Evolutionary conservation across 371 early-diverging fungal genomes (phyloP).

Genomic region (Chytridiales sp.): DNA sequence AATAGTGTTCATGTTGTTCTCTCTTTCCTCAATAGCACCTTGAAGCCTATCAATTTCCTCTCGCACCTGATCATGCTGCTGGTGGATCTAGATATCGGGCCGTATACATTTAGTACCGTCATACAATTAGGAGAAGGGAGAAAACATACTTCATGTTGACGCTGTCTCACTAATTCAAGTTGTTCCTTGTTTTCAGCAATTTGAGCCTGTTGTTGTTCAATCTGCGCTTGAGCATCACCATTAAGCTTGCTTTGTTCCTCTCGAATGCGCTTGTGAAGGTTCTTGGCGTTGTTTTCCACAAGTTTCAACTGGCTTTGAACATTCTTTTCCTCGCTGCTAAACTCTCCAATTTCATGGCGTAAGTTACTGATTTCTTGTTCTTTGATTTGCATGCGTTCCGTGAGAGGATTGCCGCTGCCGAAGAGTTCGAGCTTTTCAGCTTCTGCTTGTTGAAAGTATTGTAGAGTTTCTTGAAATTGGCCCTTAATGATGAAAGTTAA

Average conservation of each 20-base stretch:
- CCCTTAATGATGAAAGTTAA: too few relatives aligned
- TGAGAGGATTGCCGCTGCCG: slow-evolving; percentile 15
- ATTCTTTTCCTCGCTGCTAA: not conserved
- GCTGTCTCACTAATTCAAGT: too few relatives aligned
- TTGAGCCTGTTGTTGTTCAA: slow-evolving; percentile 60
- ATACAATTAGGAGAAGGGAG: too few relatives aligned
- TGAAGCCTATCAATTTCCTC: too few relatives aligned
- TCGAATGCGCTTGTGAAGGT: slow-evolving; percentile 32
- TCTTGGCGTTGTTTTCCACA: slow-evolving; percentile 15
- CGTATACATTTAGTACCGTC: too few relatives aligned
- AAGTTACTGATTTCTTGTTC: slow-evolving; percentile 18
- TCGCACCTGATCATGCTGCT: too few relatives aligned
- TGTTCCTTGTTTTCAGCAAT: too few relatives aligned
- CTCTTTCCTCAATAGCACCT: too few relatives aligned
- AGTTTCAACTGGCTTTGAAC: not conserved
- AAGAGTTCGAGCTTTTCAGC: not conserved
- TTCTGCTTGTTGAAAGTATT: not conserved
- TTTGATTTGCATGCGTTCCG: slow-evolving; percentile 34
- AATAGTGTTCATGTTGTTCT: too few relatives aligned
- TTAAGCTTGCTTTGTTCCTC: slow-evolving; percentile 43
- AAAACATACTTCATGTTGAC: too few relatives aligned
- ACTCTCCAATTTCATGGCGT: not conserved
- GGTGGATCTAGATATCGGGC: too few relatives aligned
- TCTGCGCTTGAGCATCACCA: slow-evolving; percentile 33
- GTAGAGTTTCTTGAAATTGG: too few relatives aligned